Conservation (phyloP, 164 flowering plant species). For the Vitis vinifera region DNA sequence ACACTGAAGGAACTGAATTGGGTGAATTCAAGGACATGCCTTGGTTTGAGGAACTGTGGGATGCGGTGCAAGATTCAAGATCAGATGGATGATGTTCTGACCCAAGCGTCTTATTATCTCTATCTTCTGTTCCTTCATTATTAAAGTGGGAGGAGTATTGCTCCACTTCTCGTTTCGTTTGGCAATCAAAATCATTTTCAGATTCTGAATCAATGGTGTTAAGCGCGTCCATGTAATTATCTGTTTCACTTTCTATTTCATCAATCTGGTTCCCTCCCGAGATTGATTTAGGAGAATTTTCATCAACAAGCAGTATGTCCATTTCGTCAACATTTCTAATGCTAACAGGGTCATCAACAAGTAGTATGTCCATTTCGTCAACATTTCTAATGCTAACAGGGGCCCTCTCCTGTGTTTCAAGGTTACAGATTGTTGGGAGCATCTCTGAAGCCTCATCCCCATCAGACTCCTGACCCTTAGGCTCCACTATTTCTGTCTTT, state of each 20-base stretch:
- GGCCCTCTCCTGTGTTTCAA: constrained; percentile 20
- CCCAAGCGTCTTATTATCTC: background rate
- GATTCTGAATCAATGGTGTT: constrained; percentile 82
- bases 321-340: constrained; percentile 18
- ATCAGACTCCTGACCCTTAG: constrained; percentile 18
- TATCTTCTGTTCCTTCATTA: constrained; percentile 23
- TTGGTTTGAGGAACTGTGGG: constrained; percentile 20
- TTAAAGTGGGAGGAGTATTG: constrained; percentile 19
- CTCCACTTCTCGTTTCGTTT: constrained; percentile 50
- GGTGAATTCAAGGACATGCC: constrained; percentile 16
- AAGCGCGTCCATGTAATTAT: constrained; percentile 70
- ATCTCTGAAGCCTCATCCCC: constrained; percentile 26
- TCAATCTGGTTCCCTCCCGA: constrained; percentile 32
- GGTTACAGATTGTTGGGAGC: constrained; percentile 17
- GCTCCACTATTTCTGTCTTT: constrained; percentile 63
- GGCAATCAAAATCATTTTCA: constrained; percentile 64
- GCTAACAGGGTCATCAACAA: constrained; percentile 6
- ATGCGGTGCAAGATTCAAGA: constrained; percentile 25
- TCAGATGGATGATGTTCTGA: constrained; percentile 21
- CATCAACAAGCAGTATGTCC: constrained; percentile 25
- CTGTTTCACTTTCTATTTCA: constrained; percentile 73
- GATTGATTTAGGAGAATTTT: constrained; percentile 19
- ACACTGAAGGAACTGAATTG: constrained; percentile 20
- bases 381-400: constrained; percentile 15
- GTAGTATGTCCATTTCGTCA: constrained; percentile 15